Evolutionary conservation across 164 flowering plant genomes (phyloP), one percentile per base, ranked within the genome.

Genomic region (Stephania yunnanensis): DNA sequence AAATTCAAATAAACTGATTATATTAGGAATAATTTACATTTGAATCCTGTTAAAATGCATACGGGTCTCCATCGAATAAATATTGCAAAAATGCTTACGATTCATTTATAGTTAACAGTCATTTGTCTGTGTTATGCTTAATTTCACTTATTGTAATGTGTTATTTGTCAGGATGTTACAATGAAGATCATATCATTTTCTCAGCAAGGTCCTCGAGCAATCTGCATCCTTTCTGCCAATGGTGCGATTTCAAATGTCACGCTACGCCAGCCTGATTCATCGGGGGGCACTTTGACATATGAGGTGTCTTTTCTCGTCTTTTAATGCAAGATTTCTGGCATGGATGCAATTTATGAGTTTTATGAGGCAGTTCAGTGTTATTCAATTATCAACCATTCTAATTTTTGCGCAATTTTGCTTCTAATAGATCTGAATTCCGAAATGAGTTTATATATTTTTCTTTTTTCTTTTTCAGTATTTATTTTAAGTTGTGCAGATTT

Each of bases 211-310:
- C 98, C 98, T 82, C 90, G 97, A 75, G 97, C 97, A 36, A 92
- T 92, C 65, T 96, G 99, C 84, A 87, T 96, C 78, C 91, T 96
- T 64, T 96, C 98, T 63, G 99, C 98, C 46, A 96, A 86, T 82
- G 99, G 99, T 79, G 95, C 90, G n/a, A 91, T 96, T 67, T 91
- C 98, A 7, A 96, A 92, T 81, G 99, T 96, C 46, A 96, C 99
- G 9, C 97, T 96, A 75, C 97, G 97, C 64, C 99, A 96, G 68
- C 91, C 99, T 78, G 97, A 94, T 84, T 92, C 97, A 68, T 94
- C 98, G 63, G 98, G 98, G 61, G 98, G 98, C 64, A 94, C 98
- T 77, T 82, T 96, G 84, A 96, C 98, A 53, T 96, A 96, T 76
- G 99, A 96, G 99, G 99, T 95, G 71, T 76, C 75, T n/a, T n/a